Evolutionary conservation across 768 basidiomycete genomes (phyloP).

Genomic region (Pleurotus tuoliensis): DNA sequence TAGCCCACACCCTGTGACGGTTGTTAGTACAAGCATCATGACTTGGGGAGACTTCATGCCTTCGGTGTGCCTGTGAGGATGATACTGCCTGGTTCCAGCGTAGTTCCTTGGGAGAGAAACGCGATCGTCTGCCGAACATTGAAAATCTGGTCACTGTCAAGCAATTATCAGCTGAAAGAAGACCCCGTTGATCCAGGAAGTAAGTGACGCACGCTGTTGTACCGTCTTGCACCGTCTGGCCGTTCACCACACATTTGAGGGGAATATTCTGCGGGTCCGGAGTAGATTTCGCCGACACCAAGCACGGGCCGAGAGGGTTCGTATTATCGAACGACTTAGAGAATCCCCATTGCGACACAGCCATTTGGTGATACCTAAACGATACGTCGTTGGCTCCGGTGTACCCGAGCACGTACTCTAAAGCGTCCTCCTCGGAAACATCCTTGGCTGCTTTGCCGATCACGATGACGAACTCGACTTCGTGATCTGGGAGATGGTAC

Average conservation of each 20-base stretch:
- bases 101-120: conserved; percentile 82
- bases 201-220: conserved; percentile 59
- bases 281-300: conserved; percentile 64
- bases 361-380: conserved; percentile 79
- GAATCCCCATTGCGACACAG: conserved; percentile 82
- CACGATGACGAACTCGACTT: conserved; percentile 77
- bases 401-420: conserved; percentile 85
- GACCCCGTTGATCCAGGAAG: not conserved
- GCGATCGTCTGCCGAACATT: conserved; percentile 71
- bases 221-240: conserved; percentile 66
- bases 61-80: conserved; percentile 83
- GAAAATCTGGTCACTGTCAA: conserved; percentile 74
- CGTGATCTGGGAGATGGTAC: conserved; percentile 75
- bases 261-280: conserved; percentile 62
- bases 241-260: conserved; percentile 67
- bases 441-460: conserved; percentile 80
- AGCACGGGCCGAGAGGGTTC: conserved; percentile 76
- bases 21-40: not conserved
- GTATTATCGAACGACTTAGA: conserved; percentile 81
- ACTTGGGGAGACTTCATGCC: not conserved
- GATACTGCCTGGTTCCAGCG: conserved; percentile 74
- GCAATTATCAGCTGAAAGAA: not conserved
- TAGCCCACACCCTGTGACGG: conserved; percentile 62
- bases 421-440: conserved; percentile 74
- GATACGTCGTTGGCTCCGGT: conserved; percentile 82